Conservation (phyloP, 2,329 filamentous ascomycete species). For the Trichoderma cornu-damae region DNA sequence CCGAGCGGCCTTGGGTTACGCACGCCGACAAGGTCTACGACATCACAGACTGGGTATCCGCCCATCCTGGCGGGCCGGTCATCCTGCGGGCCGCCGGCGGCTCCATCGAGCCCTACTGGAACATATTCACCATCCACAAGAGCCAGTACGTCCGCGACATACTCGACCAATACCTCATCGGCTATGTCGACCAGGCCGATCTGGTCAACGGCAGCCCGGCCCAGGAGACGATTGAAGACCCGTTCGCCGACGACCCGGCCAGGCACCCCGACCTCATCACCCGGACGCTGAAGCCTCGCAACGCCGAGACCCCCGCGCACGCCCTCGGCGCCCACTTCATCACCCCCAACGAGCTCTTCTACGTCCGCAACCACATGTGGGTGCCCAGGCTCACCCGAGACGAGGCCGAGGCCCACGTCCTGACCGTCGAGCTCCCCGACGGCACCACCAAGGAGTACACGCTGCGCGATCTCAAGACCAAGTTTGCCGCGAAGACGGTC, state of each 20-base stretch:
- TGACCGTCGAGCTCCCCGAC: constrained; percentile 53
- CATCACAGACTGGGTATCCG: constrained; percentile 63
- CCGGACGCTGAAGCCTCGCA: constrained; percentile 52
- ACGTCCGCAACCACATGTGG: constrained; percentile 61
- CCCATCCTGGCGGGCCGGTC: constrained; percentile 62
- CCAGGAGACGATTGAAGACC: constrained; percentile 53
- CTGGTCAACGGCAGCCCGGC: constrained; percentile 53
- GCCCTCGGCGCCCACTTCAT: constrained; percentile 46
- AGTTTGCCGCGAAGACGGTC: constrained; percentile 47
- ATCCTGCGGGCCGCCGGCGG: constrained; percentile 62
- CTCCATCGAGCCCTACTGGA: constrained; percentile 63
- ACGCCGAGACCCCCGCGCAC: constrained; percentile 54
- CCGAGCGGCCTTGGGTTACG: constrained; percentile 58
- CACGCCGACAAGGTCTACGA: constrained; percentile 61
- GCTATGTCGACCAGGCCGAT: constrained; percentile 54
- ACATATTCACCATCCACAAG: constrained; percentile 66
- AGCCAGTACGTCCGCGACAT: constrained; percentile 60
- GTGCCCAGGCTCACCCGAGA: constrained; percentile 44
- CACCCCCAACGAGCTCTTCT: constrained; percentile 53
- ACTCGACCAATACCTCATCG: constrained; percentile 59
- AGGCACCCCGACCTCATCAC: constrained; percentile 48
- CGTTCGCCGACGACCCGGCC: constrained; percentile 50
- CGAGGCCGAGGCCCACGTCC: constrained; percentile 37
- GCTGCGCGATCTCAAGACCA: constrained; percentile 47
- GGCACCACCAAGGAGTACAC: constrained; percentile 50